Evolutionary conservation across 2,329 filamentous ascomycete genomes (phyloP), one percentile per base, ranked within the genome.

Genomic region (Penicillium vulpinum): DNA sequence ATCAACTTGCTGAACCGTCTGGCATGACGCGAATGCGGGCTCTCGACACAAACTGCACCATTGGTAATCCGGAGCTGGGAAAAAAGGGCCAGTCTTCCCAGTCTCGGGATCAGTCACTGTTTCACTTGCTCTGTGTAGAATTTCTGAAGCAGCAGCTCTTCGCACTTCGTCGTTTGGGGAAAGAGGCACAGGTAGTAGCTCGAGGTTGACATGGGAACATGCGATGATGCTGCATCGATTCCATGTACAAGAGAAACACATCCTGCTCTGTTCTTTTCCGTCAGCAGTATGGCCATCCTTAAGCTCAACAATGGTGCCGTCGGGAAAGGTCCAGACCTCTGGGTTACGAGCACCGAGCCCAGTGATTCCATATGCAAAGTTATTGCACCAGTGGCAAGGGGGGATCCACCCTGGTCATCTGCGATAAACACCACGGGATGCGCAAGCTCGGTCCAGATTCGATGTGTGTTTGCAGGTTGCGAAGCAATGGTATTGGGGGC

Each of bases 21-120:
- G 44, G 51, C 78, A 81, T 21, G 63, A 62, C 36, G 72, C 74
- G 3, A 68, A 68, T 0, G 77, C 78, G 1, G 75, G 70, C 11
- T 65, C 65, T 3, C 71, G 70, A 50, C 79, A 81, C 1, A 81
- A 46, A 4, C 67, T 67, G 59, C 79, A 81, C 73, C 75, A 79
- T 6, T 60, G 18, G 13, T 65, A 55, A 29, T 55, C 39, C 26
- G 69, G 9, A 13, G 5, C 57, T 26, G 55, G 40, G 11, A 52
- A 44, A 8, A 29, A 13, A 4, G 44, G 28, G 1, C 53, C 53
- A 11, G 50, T 36, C 7, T n/a, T 16, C 1, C 2, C 26, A 3
- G 45, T 53, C 8, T 13, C 3, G 7, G 49, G 36, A 1, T 57
- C 38, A 24, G 28, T 21, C 11, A 61, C 22, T 15, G 22, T 33